Conservation (phyloP, 1,284 basidiomycete genomes). For the Puccinia polysora region DNA sequence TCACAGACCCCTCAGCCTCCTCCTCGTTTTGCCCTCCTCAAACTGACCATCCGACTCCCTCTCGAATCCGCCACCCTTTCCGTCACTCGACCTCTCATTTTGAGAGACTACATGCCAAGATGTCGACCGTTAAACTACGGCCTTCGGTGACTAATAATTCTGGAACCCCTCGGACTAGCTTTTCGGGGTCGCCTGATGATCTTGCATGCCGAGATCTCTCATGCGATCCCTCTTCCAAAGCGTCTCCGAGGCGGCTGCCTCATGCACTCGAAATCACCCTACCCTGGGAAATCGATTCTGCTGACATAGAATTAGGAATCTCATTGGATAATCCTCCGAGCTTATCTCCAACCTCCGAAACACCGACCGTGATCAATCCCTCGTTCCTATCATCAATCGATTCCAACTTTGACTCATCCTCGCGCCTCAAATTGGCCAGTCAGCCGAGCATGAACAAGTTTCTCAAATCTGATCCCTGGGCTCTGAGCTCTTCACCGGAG, state of each 20-base stretch:
- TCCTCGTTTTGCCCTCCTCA: too few relatives aligned
- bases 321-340: neutral
- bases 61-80: neutral
- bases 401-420: slow-evolving; percentile 1
- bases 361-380: neutral
- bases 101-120: slow-evolving; percentile 9
- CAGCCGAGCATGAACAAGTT: neutral
- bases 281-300: too few relatives aligned
- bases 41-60: too few relatives aligned
- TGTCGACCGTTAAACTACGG: neutral
- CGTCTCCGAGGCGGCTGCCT: too few relatives aligned
- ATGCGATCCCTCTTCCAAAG: too few relatives aligned
- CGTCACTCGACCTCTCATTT: neutral
- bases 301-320: too few relatives aligned
- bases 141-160: neutral
- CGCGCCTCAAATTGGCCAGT: slow-evolving; percentile 3
- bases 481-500: neutral
- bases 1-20: too few relatives aligned
- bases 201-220: neutral
- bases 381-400: neutral
- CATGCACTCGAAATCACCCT: too few relatives aligned
- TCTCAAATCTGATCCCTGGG: neutral
- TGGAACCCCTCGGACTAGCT: neutral
- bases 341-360: neutral
- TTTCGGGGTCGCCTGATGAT: neutral